Evolutionary conservation across 164 flowering plant species (phyloP).

Genomic region (Litsea cubeba): DNA sequence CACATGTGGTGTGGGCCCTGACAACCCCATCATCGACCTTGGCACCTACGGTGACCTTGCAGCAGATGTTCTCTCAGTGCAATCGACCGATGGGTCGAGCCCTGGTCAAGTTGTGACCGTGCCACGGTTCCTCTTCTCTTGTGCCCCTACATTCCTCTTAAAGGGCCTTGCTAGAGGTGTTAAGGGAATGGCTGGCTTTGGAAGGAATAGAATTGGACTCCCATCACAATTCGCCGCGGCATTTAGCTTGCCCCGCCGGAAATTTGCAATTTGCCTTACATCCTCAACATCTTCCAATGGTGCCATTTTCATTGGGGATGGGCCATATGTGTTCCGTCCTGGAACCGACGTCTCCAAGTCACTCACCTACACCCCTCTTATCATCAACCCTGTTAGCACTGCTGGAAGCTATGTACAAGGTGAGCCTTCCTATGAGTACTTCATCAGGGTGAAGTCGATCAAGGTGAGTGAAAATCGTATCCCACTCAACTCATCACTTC

Average conservation of each 20-base stretch:
- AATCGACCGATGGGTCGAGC: conserved; percentile 22
- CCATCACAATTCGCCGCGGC: conserved; percentile 23
- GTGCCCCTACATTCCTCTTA: conserved; percentile 12
- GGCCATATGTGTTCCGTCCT: conserved; percentile 29
- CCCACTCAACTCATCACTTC: conserved; percentile 16
- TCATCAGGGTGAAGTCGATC: conserved; percentile 35
- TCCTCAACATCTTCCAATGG: conserved; percentile 19
- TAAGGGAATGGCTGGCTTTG: conserved; percentile 30
- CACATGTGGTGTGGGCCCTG: conserved; percentile 15
- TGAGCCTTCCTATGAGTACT: conserved; percentile 18
- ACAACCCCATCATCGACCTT: conserved; percentile 10
- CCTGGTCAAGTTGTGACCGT: conserved; percentile 15
- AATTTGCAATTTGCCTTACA: conserved; percentile 33
- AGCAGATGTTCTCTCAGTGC: conserved; percentile 16
- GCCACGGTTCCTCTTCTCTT: conserved; percentile 20
- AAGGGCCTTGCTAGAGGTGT: conserved; percentile 7
- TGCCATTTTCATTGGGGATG: conserved; percentile 35
- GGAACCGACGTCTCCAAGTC: conserved; percentile 13
- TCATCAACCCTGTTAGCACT: conserved; percentile 21
- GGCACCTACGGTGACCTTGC: conserved; percentile 12
- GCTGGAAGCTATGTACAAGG: not conserved
- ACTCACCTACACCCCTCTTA: conserved; percentile 32
- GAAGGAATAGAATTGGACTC: conserved; percentile 16
- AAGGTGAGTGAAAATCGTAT: conserved; percentile 12
- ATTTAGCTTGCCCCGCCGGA: conserved; percentile 24